Evolutionary conservation across 2,329 filamentous ascomycete species (phyloP).

Genomic region (Exophiala aquamarina): DNA sequence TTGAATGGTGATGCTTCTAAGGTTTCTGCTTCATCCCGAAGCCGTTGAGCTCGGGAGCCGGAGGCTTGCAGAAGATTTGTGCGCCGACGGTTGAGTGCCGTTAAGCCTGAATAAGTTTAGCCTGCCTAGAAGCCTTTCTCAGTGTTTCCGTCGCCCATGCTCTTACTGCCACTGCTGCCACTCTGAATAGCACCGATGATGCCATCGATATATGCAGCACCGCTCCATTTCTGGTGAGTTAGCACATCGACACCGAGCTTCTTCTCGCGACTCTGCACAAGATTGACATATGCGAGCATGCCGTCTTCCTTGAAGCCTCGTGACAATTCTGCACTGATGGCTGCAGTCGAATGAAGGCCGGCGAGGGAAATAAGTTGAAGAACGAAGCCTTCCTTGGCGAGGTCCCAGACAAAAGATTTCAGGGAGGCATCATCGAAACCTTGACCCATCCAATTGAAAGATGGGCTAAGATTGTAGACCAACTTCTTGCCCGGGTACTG

Average conservation of each 20-base stretch:
- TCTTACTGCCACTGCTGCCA: constrained; percentile 83
- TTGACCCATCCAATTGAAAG: constrained; percentile 98
- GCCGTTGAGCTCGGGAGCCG: too few relatives aligned
- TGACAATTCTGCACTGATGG: constrained; percentile 71
- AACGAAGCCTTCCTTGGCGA: constrained; percentile 79
- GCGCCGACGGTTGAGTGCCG: too few relatives aligned
- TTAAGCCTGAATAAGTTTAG: too few relatives aligned
- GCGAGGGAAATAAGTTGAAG: constrained; percentile 65
- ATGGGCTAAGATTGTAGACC: constrained; percentile 94
- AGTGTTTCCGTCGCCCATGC: constrained; percentile 93
- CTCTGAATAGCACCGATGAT: constrained; percentile 89
- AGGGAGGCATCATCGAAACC: constrained; percentile 82
- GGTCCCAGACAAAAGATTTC: constrained; percentile 93
- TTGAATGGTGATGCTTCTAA: too few relatives aligned
- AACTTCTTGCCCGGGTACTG: constrained; percentile 77
- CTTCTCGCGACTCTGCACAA: constrained; percentile 87
- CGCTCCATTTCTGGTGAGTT: constrained; percentile 83
- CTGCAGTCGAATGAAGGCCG: constrained; percentile 63
- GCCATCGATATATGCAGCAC: constrained; percentile 76
- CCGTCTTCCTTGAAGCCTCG: constrained; percentile 82
- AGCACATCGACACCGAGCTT: constrained; percentile 88
- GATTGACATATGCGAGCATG: constrained; percentile 96
- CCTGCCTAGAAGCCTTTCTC: constrained; percentile 56
- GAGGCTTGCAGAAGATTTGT: too few relatives aligned
- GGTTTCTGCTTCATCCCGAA: too few relatives aligned